These are phyloP conservation scores for Malus hybrid DNA, from an alignment of 331 rosid species.

Conservation along the genomic window DNA sequence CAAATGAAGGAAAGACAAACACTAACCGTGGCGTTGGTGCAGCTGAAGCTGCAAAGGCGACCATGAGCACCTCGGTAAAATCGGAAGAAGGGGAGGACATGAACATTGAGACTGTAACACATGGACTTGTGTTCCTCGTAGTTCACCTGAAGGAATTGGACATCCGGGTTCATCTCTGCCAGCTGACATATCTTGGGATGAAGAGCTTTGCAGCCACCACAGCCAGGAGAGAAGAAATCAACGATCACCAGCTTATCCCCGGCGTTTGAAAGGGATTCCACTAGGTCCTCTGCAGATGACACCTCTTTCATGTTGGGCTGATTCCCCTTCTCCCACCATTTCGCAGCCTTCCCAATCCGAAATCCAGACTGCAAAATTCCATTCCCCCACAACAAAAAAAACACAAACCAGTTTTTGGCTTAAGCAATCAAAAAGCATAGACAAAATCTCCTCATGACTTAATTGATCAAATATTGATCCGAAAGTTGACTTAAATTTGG, in stretches of 20 bases:
- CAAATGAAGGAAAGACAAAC: not conserved
- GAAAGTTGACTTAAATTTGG: not conserved
- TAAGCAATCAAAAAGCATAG: not conserved
- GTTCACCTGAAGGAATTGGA: slow-evolving; percentile 75
- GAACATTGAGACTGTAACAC: slow-evolving; percentile 88
- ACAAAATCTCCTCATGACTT: not conserved
- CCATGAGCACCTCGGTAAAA: slow-evolving; percentile 92
- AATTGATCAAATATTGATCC: not conserved
- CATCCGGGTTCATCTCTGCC: slow-evolving; percentile 79
- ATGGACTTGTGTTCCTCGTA: slow-evolving; percentile 74
- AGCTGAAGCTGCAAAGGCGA: slow-evolving; percentile 90
- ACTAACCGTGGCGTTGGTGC: slow-evolving; percentile 89
- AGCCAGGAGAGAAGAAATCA: slow-evolving; percentile 89
- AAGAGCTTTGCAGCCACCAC: slow-evolving; percentile 96
- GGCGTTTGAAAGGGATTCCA: slow-evolving; percentile 59
- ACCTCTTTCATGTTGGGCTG: slow-evolving; percentile 76
- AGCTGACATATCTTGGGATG: slow-evolving; percentile 91
- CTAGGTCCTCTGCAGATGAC: slow-evolving; percentile 62
- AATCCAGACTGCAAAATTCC: slow-evolving; percentile 28
- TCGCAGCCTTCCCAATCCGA: slow-evolving; percentile 54
- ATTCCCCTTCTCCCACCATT: slow-evolving; percentile 87
- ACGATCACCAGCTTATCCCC: slow-evolving; percentile 76
- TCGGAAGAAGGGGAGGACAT: slow-evolving; percentile 88
- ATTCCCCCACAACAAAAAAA: not conserved
- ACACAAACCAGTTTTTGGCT: not conserved